Conservation (phyloP, 225 moss, liverwort and hornwort species). For the Marchantia polymorpha region DNA sequence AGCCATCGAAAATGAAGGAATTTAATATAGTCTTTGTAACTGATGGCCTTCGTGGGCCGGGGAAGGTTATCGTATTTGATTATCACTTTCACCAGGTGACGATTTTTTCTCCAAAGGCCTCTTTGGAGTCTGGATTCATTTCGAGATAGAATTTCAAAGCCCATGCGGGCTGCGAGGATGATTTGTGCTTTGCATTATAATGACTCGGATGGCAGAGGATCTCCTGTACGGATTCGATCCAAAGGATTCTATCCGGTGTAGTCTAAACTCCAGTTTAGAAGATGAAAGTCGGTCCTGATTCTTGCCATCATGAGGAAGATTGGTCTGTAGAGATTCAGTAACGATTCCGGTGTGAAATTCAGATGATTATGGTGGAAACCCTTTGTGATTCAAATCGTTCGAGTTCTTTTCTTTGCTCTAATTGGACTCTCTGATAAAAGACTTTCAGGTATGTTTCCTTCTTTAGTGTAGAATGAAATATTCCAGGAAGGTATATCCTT, state of each 20-base stretch:
- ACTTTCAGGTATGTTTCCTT: too few relatives aligned
- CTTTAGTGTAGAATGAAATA: too few relatives aligned
- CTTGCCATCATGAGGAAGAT: not conserved
- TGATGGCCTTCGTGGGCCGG: not conserved
- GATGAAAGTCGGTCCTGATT: not conserved
- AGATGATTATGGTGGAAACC: too few relatives aligned
- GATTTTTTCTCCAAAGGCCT: not conserved
- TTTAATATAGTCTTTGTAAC: not conserved
- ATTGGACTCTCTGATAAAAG: too few relatives aligned
- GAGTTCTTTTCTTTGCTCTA: too few relatives aligned
- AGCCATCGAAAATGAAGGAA: not conserved
- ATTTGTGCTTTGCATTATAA: not conserved
- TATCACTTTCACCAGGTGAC: not conserved
- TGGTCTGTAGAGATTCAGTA: too few relatives aligned
- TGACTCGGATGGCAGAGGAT: not conserved
- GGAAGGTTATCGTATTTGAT: not conserved
- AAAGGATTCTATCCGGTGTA: not conserved
- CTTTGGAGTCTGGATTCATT: not conserved
- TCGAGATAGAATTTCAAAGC: not conserved
- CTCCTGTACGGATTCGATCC: not conserved
- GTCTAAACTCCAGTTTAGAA: not conserved
- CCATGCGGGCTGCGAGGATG: not conserved
- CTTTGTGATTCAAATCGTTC: too few relatives aligned
- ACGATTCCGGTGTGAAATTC: too few relatives aligned
- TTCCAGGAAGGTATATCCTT: too few relatives aligned